These are phyloP conservation scores for Trichocomaceae sp. DNA, from an alignment of 2,329 filamentous ascomycete species.

Conservation along the genomic window DNA sequence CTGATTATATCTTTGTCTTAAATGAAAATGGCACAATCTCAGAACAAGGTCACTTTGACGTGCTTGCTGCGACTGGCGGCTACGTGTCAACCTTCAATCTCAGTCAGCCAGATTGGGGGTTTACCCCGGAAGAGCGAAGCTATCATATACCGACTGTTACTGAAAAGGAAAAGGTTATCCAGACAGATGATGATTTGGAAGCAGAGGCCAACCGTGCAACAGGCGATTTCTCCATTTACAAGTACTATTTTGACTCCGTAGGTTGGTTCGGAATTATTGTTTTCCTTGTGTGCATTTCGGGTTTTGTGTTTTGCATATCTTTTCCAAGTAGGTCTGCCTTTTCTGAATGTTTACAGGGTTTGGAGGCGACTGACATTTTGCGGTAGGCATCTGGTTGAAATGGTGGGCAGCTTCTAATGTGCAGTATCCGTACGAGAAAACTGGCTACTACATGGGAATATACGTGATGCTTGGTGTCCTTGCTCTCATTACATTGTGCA, in stretches of 20 bases:
- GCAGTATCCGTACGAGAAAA: conserved; percentile 26
- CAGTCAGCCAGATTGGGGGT: conserved; percentile 27
- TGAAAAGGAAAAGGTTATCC: conserved; percentile 7
- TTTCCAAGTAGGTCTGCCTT: conserved; percentile 29
- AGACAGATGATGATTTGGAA: conserved; percentile 18
- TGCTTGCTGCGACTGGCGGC: conserved; percentile 30
- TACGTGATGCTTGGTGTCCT: conserved; percentile 35
- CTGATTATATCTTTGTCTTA: conserved; percentile 39
- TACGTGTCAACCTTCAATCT: conserved; percentile 38
- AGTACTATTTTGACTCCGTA: conserved; percentile 34
- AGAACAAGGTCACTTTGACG: conserved; percentile 38
- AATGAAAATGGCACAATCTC: conserved; percentile 31
- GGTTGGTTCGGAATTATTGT: conserved; percentile 29
- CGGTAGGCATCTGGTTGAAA: conserved; percentile 34
- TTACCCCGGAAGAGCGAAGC: conserved; percentile 16
- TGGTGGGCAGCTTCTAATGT: conserved; percentile 37
- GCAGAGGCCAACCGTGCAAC: conserved; percentile 26
- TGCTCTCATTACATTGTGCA: conserved; percentile 31
- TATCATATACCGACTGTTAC: conserved; percentile 11
- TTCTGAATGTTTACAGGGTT: not conserved
- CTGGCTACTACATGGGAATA: conserved; percentile 35
- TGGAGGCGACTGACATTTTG: not conserved
- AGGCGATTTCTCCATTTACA: conserved; percentile 40
- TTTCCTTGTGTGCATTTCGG: conserved; percentile 33
- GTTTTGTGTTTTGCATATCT: conserved; percentile 36